Evolutionary conservation across 345 rosid genomes (phyloP), one percentile per base, ranked within the genome.

Genomic region (Cardamine resedifolia): DNA sequence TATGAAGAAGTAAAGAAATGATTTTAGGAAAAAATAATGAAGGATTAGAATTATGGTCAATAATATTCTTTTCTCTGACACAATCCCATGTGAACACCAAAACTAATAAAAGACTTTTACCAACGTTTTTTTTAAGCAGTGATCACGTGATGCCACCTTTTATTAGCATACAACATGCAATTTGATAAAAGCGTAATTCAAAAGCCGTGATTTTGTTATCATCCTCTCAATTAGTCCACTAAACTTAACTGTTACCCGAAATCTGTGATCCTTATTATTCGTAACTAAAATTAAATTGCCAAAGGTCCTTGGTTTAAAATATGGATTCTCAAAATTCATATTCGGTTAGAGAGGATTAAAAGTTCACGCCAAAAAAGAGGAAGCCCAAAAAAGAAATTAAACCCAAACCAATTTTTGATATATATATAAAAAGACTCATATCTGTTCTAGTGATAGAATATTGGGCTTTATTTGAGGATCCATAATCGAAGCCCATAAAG

Each of bases 41-140:
- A 2, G 48, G 41, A 59, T 14, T 45, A 19, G 38, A 38, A 53
- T 57, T 68, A 68, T 36, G 23, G 43, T 71, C 52, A 61, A 61
- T 71, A 8, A 72, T 58, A 39, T 58, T 49, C 27, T 48, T 50
- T 21, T 38, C 24, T 67, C 68, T 74, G 73, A 74, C 73, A 74
- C 73, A 58, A 38, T 10, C 43, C 61, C 73, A 74, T 66, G 78
- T 66, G 78, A 74, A 74, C 67, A 74, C 59, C 78, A 74, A 53
- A 72, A 72, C 76, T 64, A 64, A 10, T 58, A 49, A 49, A 49
- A 66, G 61, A 66, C 67, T 66, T 74, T 64, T 52, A 66, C 66
- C 66, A 65, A 47, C 43, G 66, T 73, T 73, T 65, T 51, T 7
- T 18, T 64, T 16, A 65, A 65, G 49, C 52, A 34, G 66, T 47